These are phyloP conservation scores for Datura wrightii DNA, from an alignment of 257 asterid species.

Conservation along the genomic window DNA sequence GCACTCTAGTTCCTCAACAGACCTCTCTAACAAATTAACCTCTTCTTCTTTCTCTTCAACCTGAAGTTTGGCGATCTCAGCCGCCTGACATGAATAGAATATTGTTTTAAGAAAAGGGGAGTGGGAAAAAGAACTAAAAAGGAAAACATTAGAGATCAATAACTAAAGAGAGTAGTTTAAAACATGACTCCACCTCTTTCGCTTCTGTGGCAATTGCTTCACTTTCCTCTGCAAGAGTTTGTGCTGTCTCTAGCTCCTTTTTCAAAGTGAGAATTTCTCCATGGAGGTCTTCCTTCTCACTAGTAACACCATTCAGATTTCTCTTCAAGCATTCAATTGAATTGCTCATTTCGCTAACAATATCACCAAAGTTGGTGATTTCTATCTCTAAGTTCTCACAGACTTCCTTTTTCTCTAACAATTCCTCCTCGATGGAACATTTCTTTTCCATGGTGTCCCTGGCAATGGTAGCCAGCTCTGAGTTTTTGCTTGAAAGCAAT, in stretches of 20 bases:
- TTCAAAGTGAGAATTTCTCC: constrained; percentile 49
- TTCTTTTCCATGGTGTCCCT: constrained; percentile 56
- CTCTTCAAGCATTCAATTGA: constrained; percentile 62
- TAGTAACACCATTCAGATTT: constrained; percentile 54
- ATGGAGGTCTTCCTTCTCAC: constrained; percentile 63
- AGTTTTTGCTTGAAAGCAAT: constrained; percentile 55
- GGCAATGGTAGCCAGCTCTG: constrained; percentile 57
- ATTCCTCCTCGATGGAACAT: constrained; percentile 60
- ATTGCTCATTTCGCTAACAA: constrained; percentile 61
- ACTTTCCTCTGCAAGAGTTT: constrained; percentile 73
- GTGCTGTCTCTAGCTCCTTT: constrained; percentile 65
- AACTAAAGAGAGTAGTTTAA: background rate
- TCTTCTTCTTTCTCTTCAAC: constrained; percentile 89
- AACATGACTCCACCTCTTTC: constrained; percentile 64
- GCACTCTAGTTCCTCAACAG: constrained; percentile 89
- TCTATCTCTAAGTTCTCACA: constrained; percentile 67
- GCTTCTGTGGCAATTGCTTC: constrained; percentile 73
- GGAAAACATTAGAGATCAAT: constrained; percentile 17
- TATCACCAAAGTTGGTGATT: constrained; percentile 63
- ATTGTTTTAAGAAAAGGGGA: constrained; percentile 33
- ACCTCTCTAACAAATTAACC: constrained; percentile 82
- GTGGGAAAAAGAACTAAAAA: background rate
- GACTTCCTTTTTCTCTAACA: constrained; percentile 51
- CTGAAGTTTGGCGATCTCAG: constrained; percentile 53
- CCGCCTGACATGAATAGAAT: constrained; percentile 52